Evolutionary conservation across 2,329 filamentous ascomycete species (phyloP).

Genomic region (Teratosphaeriaceae sp.): DNA sequence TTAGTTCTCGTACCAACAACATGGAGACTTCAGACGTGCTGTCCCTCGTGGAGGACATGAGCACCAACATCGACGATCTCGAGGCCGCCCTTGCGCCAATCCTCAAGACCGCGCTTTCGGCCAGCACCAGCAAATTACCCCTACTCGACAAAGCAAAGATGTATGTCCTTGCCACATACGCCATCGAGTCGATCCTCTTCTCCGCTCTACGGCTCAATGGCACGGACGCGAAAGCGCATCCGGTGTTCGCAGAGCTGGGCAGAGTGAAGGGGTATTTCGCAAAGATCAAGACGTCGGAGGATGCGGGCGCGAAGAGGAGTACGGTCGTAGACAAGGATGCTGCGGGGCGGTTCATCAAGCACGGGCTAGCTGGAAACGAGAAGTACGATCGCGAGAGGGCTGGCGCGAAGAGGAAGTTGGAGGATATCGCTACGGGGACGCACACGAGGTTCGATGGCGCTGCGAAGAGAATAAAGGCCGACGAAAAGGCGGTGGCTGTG

Average conservation of each 20-base stretch:
- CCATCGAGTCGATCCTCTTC: slow-evolving; percentile 85
- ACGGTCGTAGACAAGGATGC: slow-evolving; percentile 66
- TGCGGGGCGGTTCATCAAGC: slow-evolving; percentile 73
- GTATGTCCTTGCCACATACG: slow-evolving; percentile 79
- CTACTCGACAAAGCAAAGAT: slow-evolving; percentile 94
- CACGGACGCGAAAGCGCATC: slow-evolving; percentile 73
- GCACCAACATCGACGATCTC: slow-evolving; percentile 66
- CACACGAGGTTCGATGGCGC: slow-evolving; percentile 28
- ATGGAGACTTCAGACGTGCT: slow-evolving; percentile 56
- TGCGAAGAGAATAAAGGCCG: slow-evolving; percentile 27
- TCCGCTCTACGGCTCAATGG: slow-evolving; percentile 74
- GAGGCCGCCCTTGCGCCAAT: slow-evolving; percentile 70
- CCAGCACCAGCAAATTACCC: slow-evolving; percentile 69
- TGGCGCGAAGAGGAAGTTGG: slow-evolving; percentile 31
- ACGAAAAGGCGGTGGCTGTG: slow-evolving; percentile 13
- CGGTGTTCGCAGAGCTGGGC: slow-evolving; percentile 77
- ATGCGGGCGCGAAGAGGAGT: slow-evolving; percentile 48
- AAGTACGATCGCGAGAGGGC: slow-evolving; percentile 35
- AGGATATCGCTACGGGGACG: slow-evolving; percentile 25
- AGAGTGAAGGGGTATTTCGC: slow-evolving; percentile 86
- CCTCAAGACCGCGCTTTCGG: slow-evolving; percentile 56
- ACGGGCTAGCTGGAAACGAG: slow-evolving; percentile 58
- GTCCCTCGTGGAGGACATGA: slow-evolving; percentile 64
- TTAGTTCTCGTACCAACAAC: not conserved
- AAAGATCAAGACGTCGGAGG: slow-evolving; percentile 78